Percentiles rank a stretch among this genome's conserved stretches.
Evolutionary conservation across 306 rosid genomes (phyloP).

Genomic region (Cyamopsis tetragonoloba): DNA sequence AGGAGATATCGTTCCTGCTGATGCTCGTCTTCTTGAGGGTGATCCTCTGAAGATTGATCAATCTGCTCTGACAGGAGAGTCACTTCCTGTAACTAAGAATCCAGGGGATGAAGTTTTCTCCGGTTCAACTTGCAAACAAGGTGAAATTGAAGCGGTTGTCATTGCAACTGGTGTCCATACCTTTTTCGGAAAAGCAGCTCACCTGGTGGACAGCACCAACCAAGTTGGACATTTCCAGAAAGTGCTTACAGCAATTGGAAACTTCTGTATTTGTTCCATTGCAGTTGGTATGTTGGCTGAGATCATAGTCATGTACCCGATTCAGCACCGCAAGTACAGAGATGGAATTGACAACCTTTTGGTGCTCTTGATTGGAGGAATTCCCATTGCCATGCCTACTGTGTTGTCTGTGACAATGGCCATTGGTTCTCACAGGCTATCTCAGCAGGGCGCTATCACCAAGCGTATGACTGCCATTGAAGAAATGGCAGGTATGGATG

Average conservation of each 20-base stretch:
- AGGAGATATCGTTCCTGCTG: slow-evolving; percentile 96
- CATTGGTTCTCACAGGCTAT: slow-evolving; percentile 93
- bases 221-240: slow-evolving; percentile 99
- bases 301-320: slow-evolving; percentile 93
- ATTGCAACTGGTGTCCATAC: slow-evolving; percentile 99
- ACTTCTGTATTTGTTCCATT: slow-evolving; percentile 94
- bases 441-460: slow-evolving; percentile 98
- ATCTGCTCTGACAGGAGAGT: slow-evolving; percentile 97
- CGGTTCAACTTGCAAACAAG: slow-evolving; percentile 98
- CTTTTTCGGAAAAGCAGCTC: slow-evolving; percentile 98
- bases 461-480: slow-evolving; percentile 99
- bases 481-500: slow-evolving; percentile 99
- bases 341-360: slow-evolving; percentile 91
- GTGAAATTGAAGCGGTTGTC: slow-evolving; percentile 94
- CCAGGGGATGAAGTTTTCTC: slow-evolving; percentile 98
- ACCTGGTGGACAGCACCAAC: slow-evolving; percentile 94
- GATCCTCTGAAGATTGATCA: slow-evolving; percentile 93
- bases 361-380: slow-evolving; percentile 98
- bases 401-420: slow-evolving; percentile 99
- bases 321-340: slow-evolving; percentile 81
- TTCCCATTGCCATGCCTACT: slow-evolving; percentile 99
- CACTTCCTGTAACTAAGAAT: slow-evolving; percentile 84
- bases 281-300: slow-evolving; percentile 88
- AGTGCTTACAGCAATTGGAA: slow-evolving; percentile 92
- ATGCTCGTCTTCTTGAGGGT: slow-evolving; percentile 99